Percentiles rank a stretch among this genome's conserved stretches.
phyloP scores from a whole-genome alignment of 2,329 filamentous ascomycete species.

The Ambrosiella cleistominuta region DNA sequence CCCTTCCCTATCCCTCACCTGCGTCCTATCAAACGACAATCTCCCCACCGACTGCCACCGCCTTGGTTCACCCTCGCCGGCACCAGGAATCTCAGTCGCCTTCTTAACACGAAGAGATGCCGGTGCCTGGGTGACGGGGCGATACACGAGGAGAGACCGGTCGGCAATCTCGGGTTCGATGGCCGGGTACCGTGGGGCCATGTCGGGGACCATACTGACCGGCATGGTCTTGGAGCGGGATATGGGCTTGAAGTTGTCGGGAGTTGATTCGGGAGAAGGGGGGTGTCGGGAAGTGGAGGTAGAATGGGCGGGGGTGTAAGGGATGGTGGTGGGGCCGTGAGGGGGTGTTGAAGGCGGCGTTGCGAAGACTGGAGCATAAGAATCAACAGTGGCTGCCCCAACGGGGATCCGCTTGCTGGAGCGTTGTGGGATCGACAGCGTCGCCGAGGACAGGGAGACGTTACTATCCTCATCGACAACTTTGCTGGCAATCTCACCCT shows the following conservation, averaged over 20 bases:
- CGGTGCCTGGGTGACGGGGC: neutral
- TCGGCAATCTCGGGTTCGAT: constrained; percentile 3
- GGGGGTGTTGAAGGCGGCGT: neutral
- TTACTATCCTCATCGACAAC: neutral
- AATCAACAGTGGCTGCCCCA: neutral
- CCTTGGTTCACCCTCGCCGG: neutral
- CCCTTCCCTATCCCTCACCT: neutral
- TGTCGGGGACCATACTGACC: neutral
- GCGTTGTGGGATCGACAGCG: neutral
- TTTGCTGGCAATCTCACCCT: constrained; percentile 6
- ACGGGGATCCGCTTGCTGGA: neutral
- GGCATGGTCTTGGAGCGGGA: constrained; percentile 1
- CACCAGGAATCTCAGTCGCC: neutral
- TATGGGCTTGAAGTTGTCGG: neutral
- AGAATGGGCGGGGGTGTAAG: neutral
- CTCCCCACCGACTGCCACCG: neutral
- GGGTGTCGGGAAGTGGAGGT: neutral
- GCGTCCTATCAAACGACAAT: constrained; percentile 1
- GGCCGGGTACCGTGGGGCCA: constrained; percentile 1
- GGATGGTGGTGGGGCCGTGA: neutral
- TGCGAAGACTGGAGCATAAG: neutral
- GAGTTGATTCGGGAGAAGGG: neutral
- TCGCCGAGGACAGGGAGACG: neutral
- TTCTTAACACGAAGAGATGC: constrained; percentile 1
- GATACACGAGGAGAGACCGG: constrained; percentile 3